These are phyloP conservation scores for Aspergillus caelatus DNA, from an alignment of 2,329 filamentous ascomycete genomes.

Conservation along the genomic window DNA sequence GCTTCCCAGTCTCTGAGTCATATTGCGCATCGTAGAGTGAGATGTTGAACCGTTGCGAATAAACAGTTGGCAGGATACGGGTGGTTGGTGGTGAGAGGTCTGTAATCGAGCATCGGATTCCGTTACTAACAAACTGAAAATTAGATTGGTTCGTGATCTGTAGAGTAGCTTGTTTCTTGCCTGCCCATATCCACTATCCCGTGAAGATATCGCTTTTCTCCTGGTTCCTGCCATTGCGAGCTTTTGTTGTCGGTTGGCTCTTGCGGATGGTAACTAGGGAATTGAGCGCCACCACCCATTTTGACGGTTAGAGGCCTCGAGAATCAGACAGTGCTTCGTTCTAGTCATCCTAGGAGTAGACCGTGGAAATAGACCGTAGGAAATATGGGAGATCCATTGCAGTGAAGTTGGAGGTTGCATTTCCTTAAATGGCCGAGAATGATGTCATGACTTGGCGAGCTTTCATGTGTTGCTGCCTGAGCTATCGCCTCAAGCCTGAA, in stretches of 20 bases:
- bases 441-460: not conserved
- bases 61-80: constrained; percentile 76
- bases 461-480: too few relatives aligned
- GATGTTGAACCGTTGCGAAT: constrained; percentile 74
- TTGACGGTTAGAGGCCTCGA: not conserved
- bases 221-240: not conserved
- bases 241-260: not conserved
- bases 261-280: not conserved
- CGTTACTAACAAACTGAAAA: constrained; percentile 60
- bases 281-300: not conserved
- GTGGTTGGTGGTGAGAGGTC: constrained; percentile 70
- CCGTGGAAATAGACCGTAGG: too few relatives aligned
- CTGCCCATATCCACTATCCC: not conserved
- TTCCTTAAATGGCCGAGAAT: not conserved
- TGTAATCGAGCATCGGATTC: constrained; percentile 87
- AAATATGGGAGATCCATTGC: not conserved
- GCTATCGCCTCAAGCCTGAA: too few relatives aligned
- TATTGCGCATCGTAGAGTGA: constrained; percentile 80
- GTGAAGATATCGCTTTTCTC: not conserved
- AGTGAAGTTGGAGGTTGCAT: not conserved
- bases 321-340: not conserved
- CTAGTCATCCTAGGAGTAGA: not conserved
- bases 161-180: not conserved
- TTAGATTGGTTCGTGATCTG: not conserved
- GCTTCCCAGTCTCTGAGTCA: constrained; percentile 36